phyloP scores from a whole-genome alignment of 2,329 filamentous ascomycete genomes.

The Aspergillus piperis region DNA sequence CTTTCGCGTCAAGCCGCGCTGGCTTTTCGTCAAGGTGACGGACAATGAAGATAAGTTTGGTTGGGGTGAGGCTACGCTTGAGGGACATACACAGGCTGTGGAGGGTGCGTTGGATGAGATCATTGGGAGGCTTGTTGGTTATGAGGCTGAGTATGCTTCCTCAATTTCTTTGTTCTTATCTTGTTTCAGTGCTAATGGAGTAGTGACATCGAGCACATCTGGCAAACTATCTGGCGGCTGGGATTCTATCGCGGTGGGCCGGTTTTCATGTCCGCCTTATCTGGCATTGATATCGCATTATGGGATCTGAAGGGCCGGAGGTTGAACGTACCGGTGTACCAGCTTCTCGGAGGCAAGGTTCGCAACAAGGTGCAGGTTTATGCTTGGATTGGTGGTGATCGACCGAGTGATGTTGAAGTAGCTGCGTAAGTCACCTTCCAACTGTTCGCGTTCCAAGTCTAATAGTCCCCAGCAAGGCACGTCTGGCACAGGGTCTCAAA shows the following conservation, averaged over 20 bases:
- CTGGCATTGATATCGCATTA: slow-evolving; percentile 75
- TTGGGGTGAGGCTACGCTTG: slow-evolving; percentile 75
- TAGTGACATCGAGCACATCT: slow-evolving; percentile 78
- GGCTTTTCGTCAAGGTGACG: slow-evolving; percentile 77
- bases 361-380: slow-evolving; percentile 71
- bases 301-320: slow-evolving; percentile 74
- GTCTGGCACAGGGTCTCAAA: slow-evolving; percentile 42
- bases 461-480: slow-evolving; percentile 47
- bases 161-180: accelerated
- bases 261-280: slow-evolving; percentile 76
- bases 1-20: slow-evolving; percentile 73
- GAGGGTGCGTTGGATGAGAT: slow-evolving; percentile 73
- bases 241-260: slow-evolving; percentile 77
- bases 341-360: slow-evolving; percentile 73
- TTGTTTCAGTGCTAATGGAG: no score
- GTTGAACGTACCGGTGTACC: slow-evolving; percentile 68
- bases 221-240: slow-evolving; percentile 71
- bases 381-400: slow-evolving; percentile 76
- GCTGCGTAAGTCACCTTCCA: slow-evolving; percentile 50
- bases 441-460: not conserved
- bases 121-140: slow-evolving; percentile 61
- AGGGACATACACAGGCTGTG: slow-evolving; percentile 73
- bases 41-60: slow-evolving; percentile 67
- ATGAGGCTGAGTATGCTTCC: slow-evolving; percentile 66
- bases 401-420: slow-evolving; percentile 64